phyloP scores from a whole-genome alignment of 2,329 filamentous ascomycete species.

The Nemania abortiva region DNA sequence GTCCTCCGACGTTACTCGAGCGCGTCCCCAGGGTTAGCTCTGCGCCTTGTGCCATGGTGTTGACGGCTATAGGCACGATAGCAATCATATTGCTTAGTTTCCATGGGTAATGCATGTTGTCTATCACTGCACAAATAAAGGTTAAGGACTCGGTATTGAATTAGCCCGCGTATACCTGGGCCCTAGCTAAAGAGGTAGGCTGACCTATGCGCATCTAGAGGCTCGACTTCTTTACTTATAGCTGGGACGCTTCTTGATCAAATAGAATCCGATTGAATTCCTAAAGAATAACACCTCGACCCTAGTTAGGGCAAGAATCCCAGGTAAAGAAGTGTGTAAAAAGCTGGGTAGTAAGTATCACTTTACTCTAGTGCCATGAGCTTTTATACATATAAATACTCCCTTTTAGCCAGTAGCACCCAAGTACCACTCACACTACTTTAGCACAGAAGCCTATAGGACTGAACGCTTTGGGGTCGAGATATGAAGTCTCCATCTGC shows the following conservation, averaged over 20 bases:
- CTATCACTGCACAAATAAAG: background rate
- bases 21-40: no score
- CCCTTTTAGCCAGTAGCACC: background rate
- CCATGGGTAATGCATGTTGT: background rate
- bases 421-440: background rate
- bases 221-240: background rate
- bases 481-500: slow-evolving; percentile 8
- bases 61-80: background rate
- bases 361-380: background rate
- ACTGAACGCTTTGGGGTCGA: background rate
- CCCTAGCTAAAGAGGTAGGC: background rate
- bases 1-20: background rate
- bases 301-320: background rate
- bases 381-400: background rate
- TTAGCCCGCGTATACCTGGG: background rate
- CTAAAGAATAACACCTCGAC: background rate
- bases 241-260: background rate
- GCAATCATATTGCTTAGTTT: background rate
- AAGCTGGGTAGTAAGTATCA: background rate
- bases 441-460: background rate
- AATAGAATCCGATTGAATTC: background rate
- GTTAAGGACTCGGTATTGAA: background rate
- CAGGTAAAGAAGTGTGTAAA: background rate
- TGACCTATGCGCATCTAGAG: background rate
- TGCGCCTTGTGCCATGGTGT: background rate